A percentile compares a stretch with the other conserved stretches of the same genome.
Conservation (phyloP, 495 filamentous ascomycete genomes). For the Talaromyces thailandensis region DNA sequence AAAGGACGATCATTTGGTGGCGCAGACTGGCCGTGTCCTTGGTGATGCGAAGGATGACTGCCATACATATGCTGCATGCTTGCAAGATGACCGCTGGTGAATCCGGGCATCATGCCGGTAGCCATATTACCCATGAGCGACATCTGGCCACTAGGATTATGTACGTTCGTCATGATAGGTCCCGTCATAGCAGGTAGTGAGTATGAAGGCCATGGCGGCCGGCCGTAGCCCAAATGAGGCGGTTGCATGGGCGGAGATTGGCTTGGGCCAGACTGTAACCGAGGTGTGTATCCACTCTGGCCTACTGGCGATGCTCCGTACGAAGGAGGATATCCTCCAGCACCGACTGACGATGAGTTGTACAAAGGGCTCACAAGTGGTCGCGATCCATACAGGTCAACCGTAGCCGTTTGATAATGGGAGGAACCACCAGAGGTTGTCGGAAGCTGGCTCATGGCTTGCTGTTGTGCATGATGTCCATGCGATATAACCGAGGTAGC, state of each 20-base stretch:
- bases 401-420: constrained; percentile 44
- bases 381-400: constrained; percentile 54
- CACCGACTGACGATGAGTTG: constrained; percentile 51
- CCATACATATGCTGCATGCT: constrained; percentile 49
- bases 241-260: constrained; percentile 41
- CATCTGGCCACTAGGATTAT: constrained; percentile 61
- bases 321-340: constrained; percentile 45
- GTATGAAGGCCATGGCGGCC: constrained; percentile 48
- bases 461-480: constrained; percentile 26
- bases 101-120: constrained; percentile 33
- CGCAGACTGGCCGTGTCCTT: constrained; percentile 27
- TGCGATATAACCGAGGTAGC: constrained; percentile 13
- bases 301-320: constrained; percentile 43
- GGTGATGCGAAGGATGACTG: constrained; percentile 32
- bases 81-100: constrained; percentile 49
- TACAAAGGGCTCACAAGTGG: constrained; percentile 50
- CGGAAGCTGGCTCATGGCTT: constrained; percentile 24
- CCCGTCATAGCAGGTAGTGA: constrained; percentile 52
- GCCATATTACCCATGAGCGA: constrained; percentile 58
- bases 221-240: constrained; percentile 29
- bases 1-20: constrained; percentile 75
- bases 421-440: constrained; percentile 50
- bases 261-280: constrained; percentile 30
- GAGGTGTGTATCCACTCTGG: constrained; percentile 35
- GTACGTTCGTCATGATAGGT: constrained; percentile 70